Evolutionary conservation across 2,329 filamentous ascomycete genomes (phyloP), one percentile per base, ranked within the genome.

Genomic region (Acrodontium crateriforme): DNA sequence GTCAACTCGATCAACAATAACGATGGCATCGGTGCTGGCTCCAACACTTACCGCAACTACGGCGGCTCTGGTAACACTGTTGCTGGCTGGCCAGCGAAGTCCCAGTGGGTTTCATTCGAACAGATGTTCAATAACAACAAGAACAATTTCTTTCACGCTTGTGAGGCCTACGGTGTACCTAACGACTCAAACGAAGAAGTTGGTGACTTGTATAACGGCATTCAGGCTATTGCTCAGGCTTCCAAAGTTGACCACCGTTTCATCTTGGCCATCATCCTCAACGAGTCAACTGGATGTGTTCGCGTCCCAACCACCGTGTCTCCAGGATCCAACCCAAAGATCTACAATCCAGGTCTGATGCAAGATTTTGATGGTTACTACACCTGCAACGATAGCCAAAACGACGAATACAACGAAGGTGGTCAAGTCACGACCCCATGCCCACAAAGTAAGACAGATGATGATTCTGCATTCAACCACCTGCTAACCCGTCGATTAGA

Each of bases 291-390:
- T 32, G 60, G 59, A 28, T 63, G 59, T 34, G 54, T 59, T 4
- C 52, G 56, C 27, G 58, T 50, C 24, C 45, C 47, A 3, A 58
- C 57, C 1, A 58, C 55, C 1, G 4, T 12, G 10, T 10, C 8
- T 10, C n/a, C 20, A 4, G n/a, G 13, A 10, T 52, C 51, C 25
- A 48, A 53, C 36, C 39, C 41, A 29, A 52, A 51, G 27, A 48
- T 56, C 35, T 38, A 40, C 24, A 65, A 63, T 39, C 59, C 60
- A 2, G 61, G 60, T 6, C 41, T 65, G 19, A 60, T 65, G 55
- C 61, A 65, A 42, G 47, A 45, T 9, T 58, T 58, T 39, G 46
- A 55, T 25, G 58, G 59, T 15, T 40, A 40, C 0, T 40, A 40
- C 0, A 45, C 43, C 9, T 46, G 33, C 25, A 45, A 42, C 16